Evolutionary conservation across 1,284 basidiomycete genomes (phyloP).

Genomic region (Moesziomyces sp.): DNA sequence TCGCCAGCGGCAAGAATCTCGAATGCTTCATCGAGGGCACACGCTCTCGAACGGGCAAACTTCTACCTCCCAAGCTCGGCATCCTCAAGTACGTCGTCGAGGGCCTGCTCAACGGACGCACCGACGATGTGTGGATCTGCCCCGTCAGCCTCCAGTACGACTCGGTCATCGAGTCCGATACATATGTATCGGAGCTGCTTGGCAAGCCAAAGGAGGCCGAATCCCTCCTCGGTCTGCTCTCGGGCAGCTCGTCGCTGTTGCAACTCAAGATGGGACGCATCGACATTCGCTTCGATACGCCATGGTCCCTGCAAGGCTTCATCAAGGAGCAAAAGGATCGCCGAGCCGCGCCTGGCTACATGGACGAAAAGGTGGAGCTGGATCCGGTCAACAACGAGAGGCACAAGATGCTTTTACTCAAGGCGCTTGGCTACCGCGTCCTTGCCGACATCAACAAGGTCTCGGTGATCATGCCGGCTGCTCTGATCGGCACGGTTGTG

Average conservation of each 20-base stretch:
- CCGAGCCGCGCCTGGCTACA: slow-evolving; percentile 36
- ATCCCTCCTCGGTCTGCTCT: slow-evolving; percentile 65
- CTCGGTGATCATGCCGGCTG: slow-evolving; percentile 68
- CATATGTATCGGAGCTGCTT: slow-evolving; percentile 68
- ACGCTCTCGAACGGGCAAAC: slow-evolving; percentile 68
- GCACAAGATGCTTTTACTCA: slow-evolving; percentile 63
- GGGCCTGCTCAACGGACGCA: slow-evolving; percentile 61
- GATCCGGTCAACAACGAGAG: slow-evolving; percentile 48
- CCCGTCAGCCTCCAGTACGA: slow-evolving; percentile 69
- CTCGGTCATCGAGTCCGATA: slow-evolving; percentile 68
- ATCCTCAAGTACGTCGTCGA: slow-evolving; percentile 69
- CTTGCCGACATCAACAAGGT: slow-evolving; percentile 68
- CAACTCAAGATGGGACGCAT: slow-evolving; percentile 68
- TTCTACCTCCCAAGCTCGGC: slow-evolving; percentile 68
- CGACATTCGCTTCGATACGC: slow-evolving; percentile 69
- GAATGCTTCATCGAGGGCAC: slow-evolving; percentile 69
- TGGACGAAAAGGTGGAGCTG: slow-evolving; percentile 41
- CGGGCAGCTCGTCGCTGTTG: slow-evolving; percentile 64
- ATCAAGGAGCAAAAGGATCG: slow-evolving; percentile 63
- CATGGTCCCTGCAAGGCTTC: slow-evolving; percentile 67
- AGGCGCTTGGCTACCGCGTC: slow-evolving; percentile 67
- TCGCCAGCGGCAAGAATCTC: slow-evolving; percentile 66
- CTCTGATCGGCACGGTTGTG: slow-evolving; percentile 67
- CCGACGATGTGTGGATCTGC: slow-evolving; percentile 67
- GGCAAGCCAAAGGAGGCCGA: slow-evolving; percentile 69